Evolutionary conservation across 257 asterid genomes (phyloP).

Genomic region (Solanum sitiens): DNA sequence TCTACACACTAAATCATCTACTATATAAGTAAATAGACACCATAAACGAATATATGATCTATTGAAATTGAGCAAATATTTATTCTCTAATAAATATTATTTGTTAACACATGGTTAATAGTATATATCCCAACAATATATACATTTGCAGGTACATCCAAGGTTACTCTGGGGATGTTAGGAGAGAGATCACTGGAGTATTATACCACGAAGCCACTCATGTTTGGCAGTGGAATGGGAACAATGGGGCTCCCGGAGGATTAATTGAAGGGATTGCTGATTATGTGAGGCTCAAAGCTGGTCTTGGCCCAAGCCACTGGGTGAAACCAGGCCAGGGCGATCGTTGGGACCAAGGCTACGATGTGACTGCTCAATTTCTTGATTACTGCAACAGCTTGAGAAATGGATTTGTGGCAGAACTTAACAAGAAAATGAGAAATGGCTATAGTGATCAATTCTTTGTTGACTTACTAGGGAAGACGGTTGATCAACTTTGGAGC

Average conservation of each 20-base stretch:
- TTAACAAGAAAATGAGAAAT: slow-evolving; percentile 47
- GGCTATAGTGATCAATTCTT: slow-evolving; percentile 12
- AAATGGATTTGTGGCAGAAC: slow-evolving; percentile 6
- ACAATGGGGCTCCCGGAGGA: slow-evolving; percentile 30
- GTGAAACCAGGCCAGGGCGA: slow-evolving; percentile 29
- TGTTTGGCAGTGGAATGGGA: slow-evolving; percentile 59
- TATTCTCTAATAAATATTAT: too few relatives aligned
- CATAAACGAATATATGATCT: too few relatives aligned
- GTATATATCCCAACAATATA: too few relatives aligned
- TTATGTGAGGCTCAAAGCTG: slow-evolving; percentile 45
- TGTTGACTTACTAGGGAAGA: background rate
- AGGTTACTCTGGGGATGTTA: background rate
- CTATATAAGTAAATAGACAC: too few relatives aligned
- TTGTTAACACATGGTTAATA: too few relatives aligned
- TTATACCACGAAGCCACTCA: slow-evolving; percentile 53
- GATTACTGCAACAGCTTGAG: background rate
- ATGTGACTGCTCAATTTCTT: background rate
- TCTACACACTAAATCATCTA: too few relatives aligned
- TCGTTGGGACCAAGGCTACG: background rate
- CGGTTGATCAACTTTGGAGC: background rate
- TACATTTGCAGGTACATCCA: slow-evolving; percentile 11
- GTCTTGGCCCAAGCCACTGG: slow-evolving; percentile 52
- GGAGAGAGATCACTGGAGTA: background rate
- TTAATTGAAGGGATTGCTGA: slow-evolving; percentile 23
- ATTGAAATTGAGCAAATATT: too few relatives aligned